Evolutionary conservation across 345 rosid genomes (phyloP).

Genomic region (Corchorus capsularis): DNA sequence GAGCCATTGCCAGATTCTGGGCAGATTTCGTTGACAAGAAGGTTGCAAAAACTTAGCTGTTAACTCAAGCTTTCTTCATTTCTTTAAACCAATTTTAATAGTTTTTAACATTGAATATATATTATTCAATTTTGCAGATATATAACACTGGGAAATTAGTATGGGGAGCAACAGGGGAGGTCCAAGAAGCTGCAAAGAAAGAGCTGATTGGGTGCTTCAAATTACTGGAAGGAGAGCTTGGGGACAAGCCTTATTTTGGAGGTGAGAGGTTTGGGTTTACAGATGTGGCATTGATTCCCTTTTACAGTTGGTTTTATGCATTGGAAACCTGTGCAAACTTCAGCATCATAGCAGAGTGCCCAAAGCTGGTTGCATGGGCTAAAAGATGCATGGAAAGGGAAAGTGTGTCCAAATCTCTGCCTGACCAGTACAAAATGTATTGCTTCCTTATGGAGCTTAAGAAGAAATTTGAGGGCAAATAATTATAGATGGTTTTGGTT

Average conservation of each 20-base stretch:
- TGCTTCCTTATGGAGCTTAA: constrained; percentile 22
- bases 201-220: constrained; percentile 13
- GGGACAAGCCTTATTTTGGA: constrained; percentile 16
- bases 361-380: constrained; percentile 30
- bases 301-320: constrained; percentile 15
- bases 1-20: constrained; percentile 1
- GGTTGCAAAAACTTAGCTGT: neutral
- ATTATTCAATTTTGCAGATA: constrained; percentile 17
- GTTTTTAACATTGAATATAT: neutral
- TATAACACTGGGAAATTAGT: constrained; percentile 15
- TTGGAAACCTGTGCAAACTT: constrained; percentile 10
- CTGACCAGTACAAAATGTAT: constrained; percentile 27
- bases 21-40: constrained; percentile 1
- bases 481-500: neutral
- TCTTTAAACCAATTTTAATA: neutral
- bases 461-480: constrained; percentile 23
- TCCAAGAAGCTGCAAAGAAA: constrained; percentile 21
- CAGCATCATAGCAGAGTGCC: constrained; percentile 16
- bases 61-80: neutral
- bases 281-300: constrained; percentile 9
- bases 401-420: constrained; percentile 26
- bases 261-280: constrained; percentile 12
- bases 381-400: constrained; percentile 37
- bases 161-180: constrained; percentile 18
- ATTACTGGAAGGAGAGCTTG: constrained; percentile 20